Conservation (phyloP, 257 asterid genomes). For the Cinchona pubescens region DNA sequence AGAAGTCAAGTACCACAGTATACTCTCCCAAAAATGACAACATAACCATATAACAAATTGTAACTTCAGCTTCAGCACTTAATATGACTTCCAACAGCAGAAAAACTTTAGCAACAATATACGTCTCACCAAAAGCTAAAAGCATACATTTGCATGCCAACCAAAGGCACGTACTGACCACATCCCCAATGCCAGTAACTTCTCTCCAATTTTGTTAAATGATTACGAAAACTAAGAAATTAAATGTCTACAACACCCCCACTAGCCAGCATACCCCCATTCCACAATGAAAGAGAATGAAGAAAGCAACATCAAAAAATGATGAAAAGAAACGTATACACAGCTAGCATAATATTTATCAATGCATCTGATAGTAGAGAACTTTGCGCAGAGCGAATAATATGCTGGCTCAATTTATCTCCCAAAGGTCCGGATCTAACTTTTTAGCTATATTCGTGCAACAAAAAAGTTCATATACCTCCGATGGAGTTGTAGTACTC, state of each 20-base stretch:
- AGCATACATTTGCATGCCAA: background rate
- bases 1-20: background rate
- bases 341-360: background rate
- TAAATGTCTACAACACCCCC: background rate
- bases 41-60: background rate
- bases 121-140: background rate
- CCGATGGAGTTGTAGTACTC: background rate
- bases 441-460: background rate
- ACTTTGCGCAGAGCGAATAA: background rate
- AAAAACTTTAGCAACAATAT: background rate
- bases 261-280: background rate
- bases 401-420: background rate
- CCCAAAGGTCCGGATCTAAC: no score
- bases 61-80: background rate
- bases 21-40: background rate
- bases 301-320: no score
- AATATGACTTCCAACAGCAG: background rate
- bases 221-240: background rate
- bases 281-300: no score
- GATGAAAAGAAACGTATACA: background rate
- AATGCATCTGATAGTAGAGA: background rate
- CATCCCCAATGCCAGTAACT: background rate
- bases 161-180: background rate
- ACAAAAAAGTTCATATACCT: no score
- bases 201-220: background rate